phyloP scores from a whole-genome alignment of 257 asterid species.

The Lycium ferocissimum region DNA sequence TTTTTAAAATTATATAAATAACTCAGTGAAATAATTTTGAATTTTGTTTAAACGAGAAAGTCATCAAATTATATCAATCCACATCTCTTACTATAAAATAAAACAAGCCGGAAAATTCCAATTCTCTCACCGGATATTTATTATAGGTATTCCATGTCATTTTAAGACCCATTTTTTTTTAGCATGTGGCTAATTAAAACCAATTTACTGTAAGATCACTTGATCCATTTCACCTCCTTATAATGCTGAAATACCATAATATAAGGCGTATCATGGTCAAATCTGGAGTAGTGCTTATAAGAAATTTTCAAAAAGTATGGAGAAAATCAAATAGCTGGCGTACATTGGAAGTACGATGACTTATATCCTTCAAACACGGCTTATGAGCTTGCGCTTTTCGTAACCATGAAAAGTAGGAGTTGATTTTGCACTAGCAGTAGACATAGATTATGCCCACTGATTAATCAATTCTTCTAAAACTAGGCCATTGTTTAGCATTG shows the following conservation, averaged over 20 bases:
- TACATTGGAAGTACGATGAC: neutral
- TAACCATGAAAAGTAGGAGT: conserved; percentile 5
- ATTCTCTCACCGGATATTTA: neutral
- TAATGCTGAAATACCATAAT: neutral
- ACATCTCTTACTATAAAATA: neutral
- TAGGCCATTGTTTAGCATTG: neutral
- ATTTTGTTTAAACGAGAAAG: no score
- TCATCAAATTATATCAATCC: no score
- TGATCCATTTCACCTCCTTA: neutral
- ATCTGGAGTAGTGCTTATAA: neutral
- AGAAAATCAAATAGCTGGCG: neutral
- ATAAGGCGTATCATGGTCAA: neutral
- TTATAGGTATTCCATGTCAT: neutral
- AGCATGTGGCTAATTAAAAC: no score
- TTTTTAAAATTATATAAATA: no score
- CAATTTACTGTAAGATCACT: neutral
- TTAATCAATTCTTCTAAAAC: neutral
- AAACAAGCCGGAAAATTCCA: neutral
- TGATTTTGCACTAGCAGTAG: neutral
- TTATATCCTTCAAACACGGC: neutral
- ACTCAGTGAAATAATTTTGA: no score
- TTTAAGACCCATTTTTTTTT: neutral
- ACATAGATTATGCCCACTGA: neutral
- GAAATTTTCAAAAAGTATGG: neutral
- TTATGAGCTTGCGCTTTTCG: neutral